Evolutionary conservation across 306 rosid genomes (phyloP), one percentile per base, ranked within the genome.

Genomic region (Quercus agrifolia): DNA sequence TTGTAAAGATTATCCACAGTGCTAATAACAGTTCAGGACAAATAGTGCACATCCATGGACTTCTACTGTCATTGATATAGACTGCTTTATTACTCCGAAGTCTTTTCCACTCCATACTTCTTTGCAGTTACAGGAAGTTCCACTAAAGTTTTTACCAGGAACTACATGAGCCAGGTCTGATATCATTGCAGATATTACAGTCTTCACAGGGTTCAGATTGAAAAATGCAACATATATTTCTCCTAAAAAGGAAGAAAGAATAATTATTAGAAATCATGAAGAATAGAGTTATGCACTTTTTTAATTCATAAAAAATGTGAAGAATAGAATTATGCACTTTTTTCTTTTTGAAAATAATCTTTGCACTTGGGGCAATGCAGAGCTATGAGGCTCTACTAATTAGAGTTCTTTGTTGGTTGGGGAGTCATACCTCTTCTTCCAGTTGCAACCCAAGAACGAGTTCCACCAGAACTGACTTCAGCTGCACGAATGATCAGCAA

Each of bases 381-480:
- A 30, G 41, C 71, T 77, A 55, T 58, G 52, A 56, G 62, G 44
- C 52, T 62, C 71, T 28, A 78, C 62, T 67, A 75, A 66, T 57
- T 13, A 38, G 56, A 61, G 46, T 23, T 33, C 20, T 23, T 68
- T 41, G 27, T 71, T 69, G 78, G 70, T 21, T 58, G 21, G 44
- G 38, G 63, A 57, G 73, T 68, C 56, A 68, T 19, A 92, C 97
- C 97, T 79, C 56, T 75, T 81, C 88, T 84, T 79, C 99, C 98
- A 0, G 86, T 89, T 27, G 99, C 99, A 71, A 93, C 74, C 99
- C 99, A 95, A 44, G 97, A 84, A 64, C 91, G 93, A 76, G 85
- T 72, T 61, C 96, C 99, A 12, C 75, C 74, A 21, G 82, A 23
- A 77, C 12, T 74, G 83, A 4, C 59, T 74, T 84, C 49, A 46